Percentiles rank a stretch among this genome's conserved stretches.
phyloP scores from a whole-genome alignment of 2,329 filamentous ascomycete genomes.

The Cytospora mali region DNA sequence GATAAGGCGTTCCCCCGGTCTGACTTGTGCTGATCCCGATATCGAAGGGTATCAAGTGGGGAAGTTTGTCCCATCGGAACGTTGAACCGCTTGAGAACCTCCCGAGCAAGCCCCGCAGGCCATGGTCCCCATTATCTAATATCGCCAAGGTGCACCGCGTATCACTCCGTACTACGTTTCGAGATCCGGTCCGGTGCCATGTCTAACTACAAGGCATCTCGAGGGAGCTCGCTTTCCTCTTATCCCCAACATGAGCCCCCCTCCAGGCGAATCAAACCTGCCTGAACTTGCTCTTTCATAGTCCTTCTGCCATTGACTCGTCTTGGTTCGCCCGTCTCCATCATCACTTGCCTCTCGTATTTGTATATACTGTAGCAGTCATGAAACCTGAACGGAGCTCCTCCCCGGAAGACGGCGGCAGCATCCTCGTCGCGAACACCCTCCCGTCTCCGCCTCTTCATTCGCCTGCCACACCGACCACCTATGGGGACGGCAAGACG shows the following conservation, averaged over 20 bases:
- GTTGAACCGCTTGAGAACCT: slow-evolving; percentile 16
- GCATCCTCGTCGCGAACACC: slow-evolving; percentile 25
- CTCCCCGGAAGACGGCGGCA: slow-evolving; percentile 24
- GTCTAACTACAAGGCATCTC: slow-evolving; percentile 11
- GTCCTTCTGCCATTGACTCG: background rate
- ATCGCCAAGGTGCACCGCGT: slow-evolving; percentile 15
- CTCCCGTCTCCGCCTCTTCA: slow-evolving; percentile 20
- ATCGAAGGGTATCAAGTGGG: slow-evolving; percentile 20
- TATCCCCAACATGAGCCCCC: slow-evolving; percentile 22
- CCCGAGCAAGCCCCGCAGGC: slow-evolving; percentile 16
- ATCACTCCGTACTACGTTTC: slow-evolving; percentile 22
- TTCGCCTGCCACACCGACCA: slow-evolving; percentile 14
- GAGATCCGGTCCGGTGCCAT: slow-evolving; percentile 23
- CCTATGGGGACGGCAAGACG: slow-evolving; percentile 4
- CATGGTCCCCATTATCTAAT: slow-evolving; percentile 17
- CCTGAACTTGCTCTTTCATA: background rate
- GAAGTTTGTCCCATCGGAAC: slow-evolving; percentile 2
- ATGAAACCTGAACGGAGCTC: slow-evolving; percentile 24
- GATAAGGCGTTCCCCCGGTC: slow-evolving; percentile 16
- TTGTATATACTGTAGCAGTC: slow-evolving; percentile 4
- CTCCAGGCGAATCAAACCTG: background rate
- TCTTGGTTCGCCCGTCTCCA: background rate
- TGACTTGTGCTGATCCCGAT: slow-evolving; percentile 26
- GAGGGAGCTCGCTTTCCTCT: slow-evolving; percentile 9
- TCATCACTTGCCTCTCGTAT: background rate